Base-by-base conservation (phyloP, 805 yeast genomes). In the Yamadazyma phyllophila region DNA sequence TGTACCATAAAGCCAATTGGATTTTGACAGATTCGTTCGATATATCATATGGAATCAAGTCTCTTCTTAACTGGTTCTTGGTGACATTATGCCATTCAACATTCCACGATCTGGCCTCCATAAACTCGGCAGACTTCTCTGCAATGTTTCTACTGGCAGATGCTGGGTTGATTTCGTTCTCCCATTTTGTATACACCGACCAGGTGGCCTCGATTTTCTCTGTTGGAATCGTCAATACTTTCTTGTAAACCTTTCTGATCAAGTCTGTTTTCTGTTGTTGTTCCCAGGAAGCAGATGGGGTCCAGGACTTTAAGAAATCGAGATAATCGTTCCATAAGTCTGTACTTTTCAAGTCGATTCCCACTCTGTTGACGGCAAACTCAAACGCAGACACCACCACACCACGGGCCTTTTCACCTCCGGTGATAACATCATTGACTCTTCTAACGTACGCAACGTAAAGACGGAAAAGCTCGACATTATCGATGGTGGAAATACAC, bases 121-220 rank as follows among this genome's bases (percentile, higher is more conserved):
- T 88, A 60, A 90, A 94, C 11, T 81, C 85, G 3, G 87, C 82
- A 10, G 95, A 85, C 49, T 81, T 76, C 55, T 91, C 97, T 36
- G 87, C 82, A 43, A 91, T 83, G 59, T 85, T 82, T 62, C 88
- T 88, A 57, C 96, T 81, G 3, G 97, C 94, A 2, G 91, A 85
- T 14, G 84, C 69, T 30, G 85, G 72, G 58, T 85, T 86, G 14
- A 82, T 67, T 32, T 82, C 84, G 55, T 83, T 88, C 64, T 92
- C 98, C 82, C 94, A 94, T 48, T 76, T 72, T 16, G 88, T 83
- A 63, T 90, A 92, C 41, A 72, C 81, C 47, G 78, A 71, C 99
- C 99, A 92, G 45, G 86, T 71, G 16, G 73, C 74, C 60, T 91
- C 97, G 39, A 92, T 67, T 48, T 82, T 80, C 41, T 77, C 76